phyloP scores from a whole-genome alignment of 805 yeast genomes.

The Zygosaccharomyces kombuchaensis region DNA sequence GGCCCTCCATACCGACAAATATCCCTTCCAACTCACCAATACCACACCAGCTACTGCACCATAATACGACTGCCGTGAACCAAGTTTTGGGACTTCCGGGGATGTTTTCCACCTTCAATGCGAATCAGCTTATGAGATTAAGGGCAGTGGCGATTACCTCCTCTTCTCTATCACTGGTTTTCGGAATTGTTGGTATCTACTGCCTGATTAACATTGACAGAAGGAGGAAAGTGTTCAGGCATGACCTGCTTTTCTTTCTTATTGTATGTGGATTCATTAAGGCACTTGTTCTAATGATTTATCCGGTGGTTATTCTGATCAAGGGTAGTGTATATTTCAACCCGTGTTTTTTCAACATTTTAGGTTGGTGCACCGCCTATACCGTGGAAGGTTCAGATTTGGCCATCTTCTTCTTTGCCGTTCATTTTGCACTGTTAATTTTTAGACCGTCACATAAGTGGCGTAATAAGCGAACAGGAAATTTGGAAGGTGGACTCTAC shows the following conservation, averaged over 20 bases:
- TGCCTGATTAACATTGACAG: slow-evolving; percentile 60
- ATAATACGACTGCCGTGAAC: slow-evolving; percentile 32
- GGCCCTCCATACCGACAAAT: slow-evolving; percentile 4
- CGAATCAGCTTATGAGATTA: slow-evolving; percentile 17
- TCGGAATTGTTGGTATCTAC: slow-evolving; percentile 61
- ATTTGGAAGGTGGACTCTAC: slow-evolving; percentile 71
- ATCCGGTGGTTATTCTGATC: slow-evolving; percentile 55
- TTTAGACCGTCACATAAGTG: slow-evolving; percentile 55
- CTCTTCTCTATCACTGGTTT: slow-evolving; percentile 44
- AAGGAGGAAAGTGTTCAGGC: slow-evolving; percentile 58
- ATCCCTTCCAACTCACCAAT: slow-evolving; percentile 4
- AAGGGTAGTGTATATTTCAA: slow-evolving; percentile 43
- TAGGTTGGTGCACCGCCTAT: slow-evolving; percentile 78
- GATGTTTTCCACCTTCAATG: slow-evolving; percentile 28
- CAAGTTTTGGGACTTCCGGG: slow-evolving; percentile 34
- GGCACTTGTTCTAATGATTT: slow-evolving; percentile 62
- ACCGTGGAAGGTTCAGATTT: slow-evolving; percentile 83
- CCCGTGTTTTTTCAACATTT: slow-evolving; percentile 51
- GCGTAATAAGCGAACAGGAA: slow-evolving; percentile 36
- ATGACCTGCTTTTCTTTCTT: slow-evolving; percentile 62
- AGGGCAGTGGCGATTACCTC: slow-evolving; percentile 46
- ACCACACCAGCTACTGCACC: slow-evolving; percentile 10
- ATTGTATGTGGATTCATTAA: slow-evolving; percentile 72
- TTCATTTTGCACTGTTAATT: slow-evolving; percentile 73
- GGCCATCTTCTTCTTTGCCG: slow-evolving; percentile 75